Percentiles rank a stretch among this genome's conserved stretches.
Evolutionary conservation across 148 eudicot genomes (phyloP).

Genomic region (Amaranthus cruentus): DNA sequence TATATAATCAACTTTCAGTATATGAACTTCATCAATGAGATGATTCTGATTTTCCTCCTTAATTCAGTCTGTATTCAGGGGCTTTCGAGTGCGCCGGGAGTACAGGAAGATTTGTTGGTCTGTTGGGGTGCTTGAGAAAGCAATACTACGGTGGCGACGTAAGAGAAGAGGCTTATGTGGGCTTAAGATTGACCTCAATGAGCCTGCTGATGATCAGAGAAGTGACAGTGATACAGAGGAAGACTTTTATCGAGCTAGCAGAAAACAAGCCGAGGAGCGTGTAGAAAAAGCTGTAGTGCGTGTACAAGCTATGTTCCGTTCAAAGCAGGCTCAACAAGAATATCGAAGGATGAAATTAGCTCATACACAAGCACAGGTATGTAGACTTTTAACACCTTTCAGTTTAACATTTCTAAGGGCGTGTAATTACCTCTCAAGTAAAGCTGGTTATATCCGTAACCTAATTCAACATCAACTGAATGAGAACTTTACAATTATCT

Average conservation of each 20-base stretch:
- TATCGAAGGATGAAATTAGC: constrained; percentile 84
- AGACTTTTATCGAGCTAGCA: constrained; percentile 78
- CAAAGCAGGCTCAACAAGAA: constrained; percentile 81
- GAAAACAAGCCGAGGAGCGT: constrained; percentile 89
- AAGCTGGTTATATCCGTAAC: background rate
- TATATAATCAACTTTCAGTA: background rate
- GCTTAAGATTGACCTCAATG: constrained; percentile 43
- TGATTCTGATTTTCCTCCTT: background rate
- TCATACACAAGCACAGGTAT: constrained; percentile 43
- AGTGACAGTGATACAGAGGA: constrained; percentile 57
- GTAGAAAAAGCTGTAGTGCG: constrained; percentile 81
- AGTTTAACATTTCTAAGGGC: no score
- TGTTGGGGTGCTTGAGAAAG: constrained; percentile 93
- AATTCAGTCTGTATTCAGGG: constrained; percentile 68
- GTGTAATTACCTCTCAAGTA: no score
- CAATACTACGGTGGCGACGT: constrained; percentile 76
- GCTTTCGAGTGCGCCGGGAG: constrained; percentile 69
- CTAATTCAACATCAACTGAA: background rate
- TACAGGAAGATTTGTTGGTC: constrained; percentile 76
- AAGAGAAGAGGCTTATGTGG: constrained; percentile 85
- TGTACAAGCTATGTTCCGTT: constrained; percentile 95
- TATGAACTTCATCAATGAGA: background rate
- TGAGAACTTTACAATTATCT: background rate
- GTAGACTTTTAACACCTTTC: background rate
- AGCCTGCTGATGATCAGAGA: constrained; percentile 30